These are phyloP conservation scores for Litsea cubeba DNA, from an alignment of 164 flowering plant genomes.

Conservation along the genomic window DNA sequence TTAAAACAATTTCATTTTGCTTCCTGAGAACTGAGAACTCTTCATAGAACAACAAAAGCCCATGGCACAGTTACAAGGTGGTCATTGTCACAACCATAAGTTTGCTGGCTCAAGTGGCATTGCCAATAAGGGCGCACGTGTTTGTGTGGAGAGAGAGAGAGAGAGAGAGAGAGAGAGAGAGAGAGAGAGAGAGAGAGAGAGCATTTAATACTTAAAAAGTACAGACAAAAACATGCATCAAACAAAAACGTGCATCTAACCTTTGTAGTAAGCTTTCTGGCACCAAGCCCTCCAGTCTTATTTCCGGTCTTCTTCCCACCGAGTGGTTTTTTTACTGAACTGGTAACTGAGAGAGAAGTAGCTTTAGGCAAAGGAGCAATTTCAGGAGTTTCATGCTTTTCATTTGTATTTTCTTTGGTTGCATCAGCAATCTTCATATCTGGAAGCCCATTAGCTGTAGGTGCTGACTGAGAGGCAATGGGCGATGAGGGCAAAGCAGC, in stretches of 20 bases:
- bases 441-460: constrained; percentile 50
- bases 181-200: no score
- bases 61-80: no score
- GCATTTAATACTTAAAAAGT: no score
- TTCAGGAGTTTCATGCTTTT: constrained; percentile 43
- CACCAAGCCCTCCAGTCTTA: constrained; percentile 89
- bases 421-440: constrained; percentile 42
- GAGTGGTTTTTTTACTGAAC: constrained; percentile 67
- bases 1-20: no score
- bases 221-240: neutral
- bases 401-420: constrained; percentile 44
- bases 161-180: no score
- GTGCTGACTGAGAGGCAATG: constrained; percentile 55
- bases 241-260: constrained; percentile 24
- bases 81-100: no score
- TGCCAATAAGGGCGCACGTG: no score
- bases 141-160: no score
- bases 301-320: constrained; percentile 74
- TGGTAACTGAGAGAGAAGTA: constrained; percentile 35
- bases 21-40: neutral
- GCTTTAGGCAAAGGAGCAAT: constrained; percentile 49
- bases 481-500: constrained; percentile 64
- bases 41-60: neutral
- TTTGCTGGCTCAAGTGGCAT: no score
- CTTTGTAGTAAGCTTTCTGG: constrained; percentile 81